Evolutionary conservation across 2,329 filamentous ascomycete genomes (phyloP), one percentile per base, ranked within the genome.

Genomic region (Pyrenophora teres): DNA sequence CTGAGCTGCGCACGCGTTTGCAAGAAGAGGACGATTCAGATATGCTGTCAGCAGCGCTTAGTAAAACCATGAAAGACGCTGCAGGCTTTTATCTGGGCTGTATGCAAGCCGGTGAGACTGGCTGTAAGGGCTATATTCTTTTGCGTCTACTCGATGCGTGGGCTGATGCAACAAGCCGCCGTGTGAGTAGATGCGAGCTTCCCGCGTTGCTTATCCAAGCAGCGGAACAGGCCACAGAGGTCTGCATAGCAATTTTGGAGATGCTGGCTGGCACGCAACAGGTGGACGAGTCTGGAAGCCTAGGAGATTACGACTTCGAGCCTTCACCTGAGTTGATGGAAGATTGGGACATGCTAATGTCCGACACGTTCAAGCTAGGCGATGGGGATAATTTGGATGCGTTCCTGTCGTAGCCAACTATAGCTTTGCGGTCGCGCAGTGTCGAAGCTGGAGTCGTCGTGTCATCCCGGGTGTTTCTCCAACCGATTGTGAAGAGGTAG

Each of bases 101-200:
- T 36, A 60, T 70, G 6, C 55, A 64, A 43, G 67, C 62, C 15
- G 69, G 69, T 10, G 68, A 71, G 40, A 68, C 64, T 1, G 65
- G 66, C 38, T 52, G 67, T 13, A 71, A 71, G 27, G 68, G 65
- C 6, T 65, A 68, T 39, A 40, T 70, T 15, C 55, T 70, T 3
- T 40, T 62, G 18, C 46, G 46, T 23, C 40, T 70, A 9, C 21
- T 69, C 13, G 27, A 31, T 6, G 59, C 60, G 13, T 62, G 66
- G 35, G 65, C 64, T 5, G 51, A 65, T n/a, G 65, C 54, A 1
- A 55, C 65, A 13, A 59, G 54, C 37, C 46, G 42, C 21, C 32
- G 53, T 2, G 15, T 64, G 7, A 16, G 32, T 3, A 54, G 52
- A 16, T 39, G 57, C 1, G 63, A 63, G 2, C 35, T 69, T 12